These are phyloP conservation scores for Globisporangium cystogenes DNA, from an alignment of 352 stramenopile genomes.

Conservation along the genomic window DNA sequence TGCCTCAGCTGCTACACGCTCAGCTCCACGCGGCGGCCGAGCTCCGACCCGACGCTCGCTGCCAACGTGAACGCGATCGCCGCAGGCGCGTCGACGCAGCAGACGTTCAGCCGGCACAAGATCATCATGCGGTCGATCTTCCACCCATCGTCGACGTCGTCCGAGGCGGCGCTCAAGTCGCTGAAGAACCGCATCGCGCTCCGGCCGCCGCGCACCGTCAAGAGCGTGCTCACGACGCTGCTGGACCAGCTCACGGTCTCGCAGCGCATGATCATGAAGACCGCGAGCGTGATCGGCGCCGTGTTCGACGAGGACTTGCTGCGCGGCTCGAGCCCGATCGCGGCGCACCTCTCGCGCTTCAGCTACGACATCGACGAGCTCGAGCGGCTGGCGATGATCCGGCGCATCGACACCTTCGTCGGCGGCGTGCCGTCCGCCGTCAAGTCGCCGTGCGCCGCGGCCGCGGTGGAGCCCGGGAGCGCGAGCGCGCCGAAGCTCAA, in stretches of 20 bases:
- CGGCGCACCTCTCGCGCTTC: conserved; percentile 62
- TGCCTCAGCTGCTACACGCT: conserved; percentile 77
- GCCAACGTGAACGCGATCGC: conserved; percentile 16
- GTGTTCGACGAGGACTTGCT: conserved; percentile 76
- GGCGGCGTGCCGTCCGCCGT: conserved; percentile 39
- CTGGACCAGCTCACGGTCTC: conserved; percentile 80
- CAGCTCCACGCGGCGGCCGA: conserved; percentile 56
- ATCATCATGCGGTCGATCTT: conserved; percentile 61
- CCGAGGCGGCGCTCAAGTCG: conserved; percentile 12
- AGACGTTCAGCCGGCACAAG: conserved; percentile 22
- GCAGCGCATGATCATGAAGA: conserved; percentile 86
- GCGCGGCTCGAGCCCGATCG: conserved; percentile 61
- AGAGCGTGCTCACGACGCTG: conserved; percentile 79
- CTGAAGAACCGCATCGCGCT: conserved; percentile 71
- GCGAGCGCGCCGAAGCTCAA: conserved; percentile 28
- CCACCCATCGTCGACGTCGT: conserved; percentile 23
- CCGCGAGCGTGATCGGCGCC: conserved; percentile 70
- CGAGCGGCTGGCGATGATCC: conserved; percentile 72
- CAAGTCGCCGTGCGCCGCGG: conserved; percentile 14
- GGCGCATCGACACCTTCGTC: conserved; percentile 71
- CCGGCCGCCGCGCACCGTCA: conserved; percentile 66
- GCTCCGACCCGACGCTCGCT: conserved; percentile 41
- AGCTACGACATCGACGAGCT: conserved; percentile 64
- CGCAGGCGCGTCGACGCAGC: conserved; percentile 19
- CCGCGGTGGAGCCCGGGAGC: conserved; percentile 2